phyloP scores from a whole-genome alignment of 441 rosid genomes.

The Viola pubescens region DNA sequence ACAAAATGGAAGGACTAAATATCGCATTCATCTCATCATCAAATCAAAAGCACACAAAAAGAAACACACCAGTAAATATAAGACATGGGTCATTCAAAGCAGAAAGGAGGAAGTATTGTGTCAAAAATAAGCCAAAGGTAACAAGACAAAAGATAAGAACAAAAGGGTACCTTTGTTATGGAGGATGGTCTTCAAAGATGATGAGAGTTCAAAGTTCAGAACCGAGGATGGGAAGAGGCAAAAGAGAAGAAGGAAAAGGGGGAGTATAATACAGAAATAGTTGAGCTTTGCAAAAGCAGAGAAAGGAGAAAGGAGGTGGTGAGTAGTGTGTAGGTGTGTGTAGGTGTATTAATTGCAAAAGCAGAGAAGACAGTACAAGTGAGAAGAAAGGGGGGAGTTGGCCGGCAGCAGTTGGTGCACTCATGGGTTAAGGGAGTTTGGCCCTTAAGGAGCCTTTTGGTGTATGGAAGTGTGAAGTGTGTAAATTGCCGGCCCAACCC shows the following conservation, averaged over 20 bases:
- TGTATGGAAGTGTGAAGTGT: background rate
- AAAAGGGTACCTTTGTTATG: conserved; percentile 1
- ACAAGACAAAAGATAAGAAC: background rate
- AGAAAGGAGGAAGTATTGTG: too few species aligned
- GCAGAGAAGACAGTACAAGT: background rate
- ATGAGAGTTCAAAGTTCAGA: background rate
- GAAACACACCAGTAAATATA: too few species aligned
- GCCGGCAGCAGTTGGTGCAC: conserved; percentile 11
- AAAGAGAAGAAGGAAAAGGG: background rate
- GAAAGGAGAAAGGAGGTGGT: background rate
- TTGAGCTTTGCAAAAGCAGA: background rate
- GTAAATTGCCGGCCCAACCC: too few species aligned
- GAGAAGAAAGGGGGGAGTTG: conserved; percentile 9
- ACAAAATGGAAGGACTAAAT: too few species aligned
- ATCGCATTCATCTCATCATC: too few species aligned
- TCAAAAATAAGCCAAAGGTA: background rate
- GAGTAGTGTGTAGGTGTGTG: conserved; percentile 6
- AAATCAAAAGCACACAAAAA: too few species aligned
- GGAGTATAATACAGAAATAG: background rate
- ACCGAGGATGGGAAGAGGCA: background rate
- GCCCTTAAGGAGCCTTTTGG: background rate
- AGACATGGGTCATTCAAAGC: too few species aligned
- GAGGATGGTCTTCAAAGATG: background rate
- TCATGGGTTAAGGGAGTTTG: background rate
- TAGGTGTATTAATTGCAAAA: conserved; percentile 29